Conservation (phyloP, 345 rosid genomes). For the Populus deltoides region DNA sequence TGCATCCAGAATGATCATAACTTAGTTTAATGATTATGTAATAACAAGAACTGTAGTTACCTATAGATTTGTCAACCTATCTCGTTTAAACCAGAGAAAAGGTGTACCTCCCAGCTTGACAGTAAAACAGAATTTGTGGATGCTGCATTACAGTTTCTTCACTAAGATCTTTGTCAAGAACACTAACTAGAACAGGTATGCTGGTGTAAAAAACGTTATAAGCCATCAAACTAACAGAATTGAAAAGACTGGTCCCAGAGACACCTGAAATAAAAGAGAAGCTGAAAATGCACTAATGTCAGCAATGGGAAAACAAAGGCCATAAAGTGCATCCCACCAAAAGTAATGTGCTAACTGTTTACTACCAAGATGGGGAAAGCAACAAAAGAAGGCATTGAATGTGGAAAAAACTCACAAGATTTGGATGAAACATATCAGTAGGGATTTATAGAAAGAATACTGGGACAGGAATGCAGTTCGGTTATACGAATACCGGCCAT, state of each 20-base stretch:
- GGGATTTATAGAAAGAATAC: slow-evolving; percentile 93
- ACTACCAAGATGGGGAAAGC: slow-evolving; percentile 5
- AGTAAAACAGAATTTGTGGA: slow-evolving; percentile 94
- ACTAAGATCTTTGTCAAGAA: slow-evolving; percentile 94
- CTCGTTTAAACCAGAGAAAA: not conserved
- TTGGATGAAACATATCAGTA: slow-evolving; percentile 92
- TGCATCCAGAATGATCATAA: slow-evolving; percentile 24
- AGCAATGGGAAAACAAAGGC: slow-evolving; percentile 27
- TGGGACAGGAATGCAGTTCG: slow-evolving; percentile 94
- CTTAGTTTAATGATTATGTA: slow-evolving; percentile 11
- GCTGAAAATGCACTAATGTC: slow-evolving; percentile 49
- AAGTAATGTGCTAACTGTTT: not conserved
- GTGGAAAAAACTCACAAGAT: slow-evolving; percentile 70
- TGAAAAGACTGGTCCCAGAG: slow-evolving; percentile 97
- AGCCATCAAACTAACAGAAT: slow-evolving; percentile 98
- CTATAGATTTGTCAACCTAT: not conserved
- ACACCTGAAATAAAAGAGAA: slow-evolving; percentile 99
- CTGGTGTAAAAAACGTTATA: slow-evolving; percentile 97
- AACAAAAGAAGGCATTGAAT: not conserved
- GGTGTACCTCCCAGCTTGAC: slow-evolving; percentile 96
- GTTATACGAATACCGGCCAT: slow-evolving; percentile 96
- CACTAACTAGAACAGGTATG: slow-evolving; percentile 84
- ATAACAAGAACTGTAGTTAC: not conserved
- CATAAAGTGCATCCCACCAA: not conserved
- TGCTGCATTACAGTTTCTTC: slow-evolving; percentile 94